Evolutionary conservation across 495 filamentous ascomycete species (phyloP), one percentile per base, ranked within the genome.

Genomic region (Aspergillus campestris): DNA sequence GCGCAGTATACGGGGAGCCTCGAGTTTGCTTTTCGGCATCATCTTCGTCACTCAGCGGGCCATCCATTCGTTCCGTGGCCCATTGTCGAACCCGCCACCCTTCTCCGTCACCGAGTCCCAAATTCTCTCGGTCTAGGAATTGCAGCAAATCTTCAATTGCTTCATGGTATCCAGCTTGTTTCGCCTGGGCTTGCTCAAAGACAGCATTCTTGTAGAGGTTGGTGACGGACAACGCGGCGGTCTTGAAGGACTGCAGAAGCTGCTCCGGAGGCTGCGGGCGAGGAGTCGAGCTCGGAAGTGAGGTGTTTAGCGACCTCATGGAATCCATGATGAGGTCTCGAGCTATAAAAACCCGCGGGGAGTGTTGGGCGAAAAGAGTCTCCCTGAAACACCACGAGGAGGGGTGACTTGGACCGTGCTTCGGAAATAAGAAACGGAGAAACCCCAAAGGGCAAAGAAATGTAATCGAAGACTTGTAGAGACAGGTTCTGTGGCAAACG

Each of bases 151-250:
- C 92, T 43, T 96, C 89, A 38, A 99, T 72, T 24, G 89, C 94
- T 48, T 97, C 89, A 57, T 95, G 89, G 55, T 96, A 97, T 5
- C 94, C 94, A 33, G 85, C 79, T 8, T 75, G 67, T 15, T 82
- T 79, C 12, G 89, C 75, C 49, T 83, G 81, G n/a, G 80, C 71
- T 52, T 87, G 80, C 14, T 87, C 84, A 42, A 78, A 71, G 2
- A 83, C 83, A 11, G 91, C 89, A 42, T 82, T 87, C 62, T 95
- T 95, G 69, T 96, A 97, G 28, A 99, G 82, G 51, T 89, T 91
- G 38, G 94, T 97, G 42, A 97, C 90, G 3, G 94, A 94, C 14
- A 96, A 72, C 10, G 94, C 94, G 15, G 94, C 94, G 32, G 83
- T 77, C 60, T 86, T 90, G 75, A 99, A 99, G 42, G 86, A 81